Evolutionary conservation across 495 filamentous ascomycete genomes (phyloP).

Genomic region (Astrothelium subdiscretum): DNA sequence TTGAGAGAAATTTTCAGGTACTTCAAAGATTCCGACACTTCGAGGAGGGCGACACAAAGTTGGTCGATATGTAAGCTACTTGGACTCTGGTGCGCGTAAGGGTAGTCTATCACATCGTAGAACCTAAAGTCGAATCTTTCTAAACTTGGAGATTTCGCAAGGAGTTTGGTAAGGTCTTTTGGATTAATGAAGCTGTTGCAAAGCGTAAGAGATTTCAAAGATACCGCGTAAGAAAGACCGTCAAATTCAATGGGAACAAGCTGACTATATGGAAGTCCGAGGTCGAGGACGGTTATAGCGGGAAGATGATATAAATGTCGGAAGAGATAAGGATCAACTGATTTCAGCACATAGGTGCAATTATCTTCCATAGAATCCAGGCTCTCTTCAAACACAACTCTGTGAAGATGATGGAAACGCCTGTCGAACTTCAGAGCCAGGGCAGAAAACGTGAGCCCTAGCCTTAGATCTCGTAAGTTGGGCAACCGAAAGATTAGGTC

Average conservation of each 20-base stretch:
- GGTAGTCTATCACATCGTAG: not conserved
- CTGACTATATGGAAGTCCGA: not conserved
- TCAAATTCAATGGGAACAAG: not conserved
- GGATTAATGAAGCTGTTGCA: not conserved
- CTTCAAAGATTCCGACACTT: not conserved
- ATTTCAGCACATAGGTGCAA: not conserved
- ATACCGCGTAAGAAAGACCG: not conserved
- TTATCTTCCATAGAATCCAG: not conserved
- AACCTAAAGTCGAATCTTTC: not conserved
- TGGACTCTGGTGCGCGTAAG: not conserved
- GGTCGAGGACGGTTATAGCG: not conserved
- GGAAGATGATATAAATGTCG: not conserved
- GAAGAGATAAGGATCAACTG: not conserved
- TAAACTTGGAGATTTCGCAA: not conserved
- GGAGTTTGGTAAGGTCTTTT: not conserved
- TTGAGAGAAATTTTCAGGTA: not conserved
- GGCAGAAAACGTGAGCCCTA: not conserved
- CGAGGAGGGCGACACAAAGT: not conserved
- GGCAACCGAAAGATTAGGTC: not conserved
- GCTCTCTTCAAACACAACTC: not conserved
- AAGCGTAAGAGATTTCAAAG: not conserved
- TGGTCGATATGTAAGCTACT: not conserved
- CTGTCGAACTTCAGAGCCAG: not conserved
- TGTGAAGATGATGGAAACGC: not conserved
- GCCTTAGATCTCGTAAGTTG: not conserved